phyloP scores from a whole-genome alignment of 2,329 filamentous ascomycete genomes.

The Coleophoma cylindrospora region DNA sequence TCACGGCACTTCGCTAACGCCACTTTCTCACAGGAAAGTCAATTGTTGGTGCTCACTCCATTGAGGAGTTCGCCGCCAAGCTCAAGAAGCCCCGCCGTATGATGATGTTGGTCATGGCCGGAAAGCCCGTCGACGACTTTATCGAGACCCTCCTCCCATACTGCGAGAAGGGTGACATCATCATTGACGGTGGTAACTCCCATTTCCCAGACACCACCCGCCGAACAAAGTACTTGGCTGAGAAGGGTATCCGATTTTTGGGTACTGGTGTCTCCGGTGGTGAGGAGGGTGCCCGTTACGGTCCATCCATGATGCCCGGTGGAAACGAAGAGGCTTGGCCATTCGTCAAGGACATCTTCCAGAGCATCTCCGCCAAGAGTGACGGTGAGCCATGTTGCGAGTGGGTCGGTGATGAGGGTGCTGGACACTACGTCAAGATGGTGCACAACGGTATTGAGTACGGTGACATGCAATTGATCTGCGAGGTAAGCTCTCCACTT shows the following conservation, averaged over 20 bases:
- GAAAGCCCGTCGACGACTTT: slow-evolving; percentile 97
- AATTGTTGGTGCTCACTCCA: slow-evolving; percentile 87
- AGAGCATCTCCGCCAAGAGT: slow-evolving; percentile 95
- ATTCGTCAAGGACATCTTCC: slow-evolving; percentile 98
- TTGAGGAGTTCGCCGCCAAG: slow-evolving; percentile 92
- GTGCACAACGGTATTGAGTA: slow-evolving; percentile 99
- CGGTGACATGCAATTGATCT: slow-evolving; percentile 99
- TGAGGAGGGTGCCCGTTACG: slow-evolving; percentile 98
- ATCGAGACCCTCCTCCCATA: slow-evolving; percentile 89
- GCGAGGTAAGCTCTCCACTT: slow-evolving; percentile 64
- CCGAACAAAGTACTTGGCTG: slow-evolving; percentile 79
- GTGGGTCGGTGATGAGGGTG: slow-evolving; percentile 99
- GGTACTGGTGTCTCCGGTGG: slow-evolving; percentile 97
- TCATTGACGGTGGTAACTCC: slow-evolving; percentile 99
- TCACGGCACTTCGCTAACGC: neutral
- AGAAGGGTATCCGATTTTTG: slow-evolving; percentile 92
- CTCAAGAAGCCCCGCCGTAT: slow-evolving; percentile 95
- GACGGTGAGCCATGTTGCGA: slow-evolving; percentile 97
- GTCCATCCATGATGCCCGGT: slow-evolving; percentile 97
- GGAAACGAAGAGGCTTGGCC: slow-evolving; percentile 98
- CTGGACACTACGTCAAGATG: slow-evolving; percentile 99
- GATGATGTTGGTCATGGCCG: slow-evolving; percentile 99
- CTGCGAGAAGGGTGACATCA: slow-evolving; percentile 86
- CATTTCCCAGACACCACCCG: slow-evolving; percentile 99
- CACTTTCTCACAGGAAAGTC: slow-evolving; percentile 62